Percentiles rank a stretch among this genome's conserved stretches.
These are phyloP conservation scores for Curvularia sp. DNA, from an alignment of 2,329 filamentous ascomycete genomes.

Conservation along the genomic window DNA sequence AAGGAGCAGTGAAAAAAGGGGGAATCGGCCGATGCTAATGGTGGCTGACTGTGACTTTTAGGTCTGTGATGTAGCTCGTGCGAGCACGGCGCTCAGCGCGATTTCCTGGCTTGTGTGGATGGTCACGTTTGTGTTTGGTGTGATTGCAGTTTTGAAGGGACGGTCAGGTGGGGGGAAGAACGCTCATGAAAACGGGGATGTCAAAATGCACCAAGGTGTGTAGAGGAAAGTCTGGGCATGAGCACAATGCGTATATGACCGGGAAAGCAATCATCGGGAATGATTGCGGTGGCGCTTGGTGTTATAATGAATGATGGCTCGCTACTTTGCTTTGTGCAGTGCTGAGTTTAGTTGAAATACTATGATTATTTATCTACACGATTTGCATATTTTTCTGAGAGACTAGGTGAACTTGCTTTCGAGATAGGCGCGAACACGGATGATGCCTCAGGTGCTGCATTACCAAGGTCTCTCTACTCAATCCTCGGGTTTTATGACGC, in stretches of 20 bases:
- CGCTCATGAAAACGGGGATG: conserved; percentile 29
- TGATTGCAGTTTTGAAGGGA: conserved; percentile 45
- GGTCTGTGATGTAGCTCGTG: conserved; percentile 68
- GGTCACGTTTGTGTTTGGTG: conserved; percentile 47
- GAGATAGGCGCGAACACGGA: not conserved
- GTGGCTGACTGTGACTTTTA: conserved; percentile 6
- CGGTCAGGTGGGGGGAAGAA: conserved; percentile 21
- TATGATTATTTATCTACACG: not conserved
- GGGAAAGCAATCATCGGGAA: conserved; percentile 30
- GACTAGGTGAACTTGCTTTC: not conserved
- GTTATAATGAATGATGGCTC: not conserved
- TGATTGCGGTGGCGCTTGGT: conserved; percentile 22
- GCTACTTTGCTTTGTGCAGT: conserved; percentile 7
- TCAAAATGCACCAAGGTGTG: conserved; percentile 54
- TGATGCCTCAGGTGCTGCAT: no score
- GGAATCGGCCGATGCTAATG: not conserved
- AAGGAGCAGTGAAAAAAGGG: not conserved
- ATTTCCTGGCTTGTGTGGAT: conserved; percentile 64
- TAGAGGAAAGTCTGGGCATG: conserved; percentile 23
- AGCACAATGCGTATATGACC: not conserved
- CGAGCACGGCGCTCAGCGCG: conserved; percentile 70
- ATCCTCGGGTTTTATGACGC: not conserved
- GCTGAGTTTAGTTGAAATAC: conserved; percentile 1
- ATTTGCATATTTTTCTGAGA: not conserved
- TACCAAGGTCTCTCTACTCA: not conserved